Evolutionary conservation across 148 eudicot genomes (phyloP).

Genomic region (Chenopodium berlandieri): DNA sequence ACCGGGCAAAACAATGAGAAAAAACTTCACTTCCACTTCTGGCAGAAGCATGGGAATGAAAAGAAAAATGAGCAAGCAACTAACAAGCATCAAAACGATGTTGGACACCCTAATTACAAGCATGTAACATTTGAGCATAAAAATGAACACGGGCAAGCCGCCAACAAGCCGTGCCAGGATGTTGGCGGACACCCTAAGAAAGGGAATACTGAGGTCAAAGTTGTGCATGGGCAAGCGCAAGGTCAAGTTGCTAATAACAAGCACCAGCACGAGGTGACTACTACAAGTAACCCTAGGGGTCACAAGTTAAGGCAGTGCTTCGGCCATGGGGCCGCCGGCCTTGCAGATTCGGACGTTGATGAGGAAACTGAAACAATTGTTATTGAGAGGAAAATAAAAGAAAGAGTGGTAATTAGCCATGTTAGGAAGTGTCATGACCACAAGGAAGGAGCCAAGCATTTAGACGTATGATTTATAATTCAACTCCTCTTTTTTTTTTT

Average conservation of each 20-base stretch:
- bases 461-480: slow-evolving; percentile 16
- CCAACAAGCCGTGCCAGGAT: neutral
- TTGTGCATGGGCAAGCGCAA: neutral
- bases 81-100: too few species aligned
- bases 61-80: neutral
- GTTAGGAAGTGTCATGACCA: slow-evolving; percentile 32
- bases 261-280: neutral
- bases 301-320: slow-evolving; percentile 23
- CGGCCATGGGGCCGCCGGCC: slow-evolving; percentile 14
- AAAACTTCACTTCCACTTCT: slow-evolving; percentile 19
- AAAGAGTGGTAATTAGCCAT: slow-evolving; percentile 22
- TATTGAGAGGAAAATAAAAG: slow-evolving; percentile 29
- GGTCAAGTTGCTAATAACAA: neutral
- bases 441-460: slow-evolving; percentile 25
- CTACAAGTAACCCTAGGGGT: neutral
- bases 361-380: slow-evolving; percentile 25
- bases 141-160: neutral
- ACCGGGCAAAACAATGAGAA: slow-evolving; percentile 13
- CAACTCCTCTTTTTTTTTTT: too few species aligned
- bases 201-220: too few species aligned
- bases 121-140: neutral
- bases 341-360: neutral
- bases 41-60: slow-evolving; percentile 26
- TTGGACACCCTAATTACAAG: neutral
- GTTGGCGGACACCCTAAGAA: neutral